A percentile compares a stretch with the other conserved stretches of the same genome.
Conservation (phyloP, 805 yeast genomes). For the Candida suzukii region DNA sequence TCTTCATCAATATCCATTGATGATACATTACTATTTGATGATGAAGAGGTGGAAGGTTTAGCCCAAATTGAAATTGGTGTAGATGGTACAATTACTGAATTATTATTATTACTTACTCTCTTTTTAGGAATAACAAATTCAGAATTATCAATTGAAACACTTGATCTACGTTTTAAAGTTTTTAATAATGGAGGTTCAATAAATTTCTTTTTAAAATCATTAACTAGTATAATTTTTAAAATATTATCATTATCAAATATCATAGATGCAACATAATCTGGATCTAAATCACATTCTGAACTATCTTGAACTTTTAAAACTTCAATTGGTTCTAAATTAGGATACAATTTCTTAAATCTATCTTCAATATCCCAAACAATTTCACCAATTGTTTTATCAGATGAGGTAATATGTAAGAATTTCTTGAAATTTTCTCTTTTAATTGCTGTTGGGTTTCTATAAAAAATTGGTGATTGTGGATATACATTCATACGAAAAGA, state of each 20-base stretch:
- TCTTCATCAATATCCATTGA: not conserved
- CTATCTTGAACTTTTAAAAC: slow-evolving; percentile 61
- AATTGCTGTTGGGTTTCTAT: not conserved
- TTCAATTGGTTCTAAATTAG: slow-evolving; percentile 46
- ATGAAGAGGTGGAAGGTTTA: too few relatives aligned
- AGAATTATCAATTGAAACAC: not conserved
- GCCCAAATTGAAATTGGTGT: too few relatives aligned
- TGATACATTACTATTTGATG: not conserved
- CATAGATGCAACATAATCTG: slow-evolving; percentile 61
- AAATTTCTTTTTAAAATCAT: slow-evolving; percentile 23
- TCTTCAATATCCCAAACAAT: slow-evolving; percentile 48
- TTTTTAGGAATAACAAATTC: not conserved
- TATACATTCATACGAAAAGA: not conserved
- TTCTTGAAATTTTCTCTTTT: slow-evolving; percentile 21
- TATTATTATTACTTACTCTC: too few relatives aligned
- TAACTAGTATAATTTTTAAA: slow-evolving; percentile 37
- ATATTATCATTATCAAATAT: slow-evolving; percentile 48
- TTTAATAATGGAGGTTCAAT: not conserved
- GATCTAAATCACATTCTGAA: slow-evolving; percentile 70
- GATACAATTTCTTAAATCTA: slow-evolving; percentile 59
- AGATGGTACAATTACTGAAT: too few relatives aligned
- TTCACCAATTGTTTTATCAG: slow-evolving; percentile 35
- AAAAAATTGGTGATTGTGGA: not conserved
- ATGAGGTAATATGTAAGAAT: slow-evolving; percentile 58
- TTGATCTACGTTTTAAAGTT: not conserved